Percentiles rank a stretch among this genome's conserved stretches.
Evolutionary conservation across 2,329 filamentous ascomycete genomes (phyloP).

Genomic region (Elsinoe arachidis): DNA sequence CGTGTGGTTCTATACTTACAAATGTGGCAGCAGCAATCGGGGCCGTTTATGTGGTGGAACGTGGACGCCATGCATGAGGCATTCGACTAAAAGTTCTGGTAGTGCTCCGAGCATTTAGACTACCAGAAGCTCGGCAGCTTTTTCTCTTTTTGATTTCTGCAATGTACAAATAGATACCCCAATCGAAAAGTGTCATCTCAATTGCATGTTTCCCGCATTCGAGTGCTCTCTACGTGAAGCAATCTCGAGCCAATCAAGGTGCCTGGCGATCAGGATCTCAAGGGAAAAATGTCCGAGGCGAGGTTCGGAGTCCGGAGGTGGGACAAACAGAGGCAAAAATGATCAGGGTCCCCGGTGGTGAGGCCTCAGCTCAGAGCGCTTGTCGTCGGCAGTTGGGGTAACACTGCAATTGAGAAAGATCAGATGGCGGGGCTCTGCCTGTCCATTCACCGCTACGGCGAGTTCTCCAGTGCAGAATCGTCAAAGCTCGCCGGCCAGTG

Average conservation of each 20-base stretch:
- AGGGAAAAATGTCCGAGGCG: slow-evolving; percentile 2
- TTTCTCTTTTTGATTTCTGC: no score
- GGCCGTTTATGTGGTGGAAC: slow-evolving; percentile 38
- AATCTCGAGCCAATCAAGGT: neutral
- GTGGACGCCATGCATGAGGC: slow-evolving; percentile 21
- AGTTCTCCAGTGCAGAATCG: neutral
- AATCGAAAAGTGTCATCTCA: no score
- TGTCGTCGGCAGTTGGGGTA: slow-evolving; percentile 9
- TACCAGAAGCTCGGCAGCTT: no score
- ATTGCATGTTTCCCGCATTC: neutral
- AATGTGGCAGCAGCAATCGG: slow-evolving; percentile 24
- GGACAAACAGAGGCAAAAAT: neutral
- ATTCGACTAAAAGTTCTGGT: neutral
- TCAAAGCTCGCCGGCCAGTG: slow-evolving; percentile 8
- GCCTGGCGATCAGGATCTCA: slow-evolving; percentile 2
- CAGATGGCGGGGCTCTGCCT: slow-evolving; percentile 3
- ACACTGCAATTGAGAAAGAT: neutral
- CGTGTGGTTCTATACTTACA: neutral
- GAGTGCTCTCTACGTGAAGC: neutral
- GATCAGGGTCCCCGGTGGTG: slow-evolving; percentile 1
- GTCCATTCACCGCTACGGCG: slow-evolving; percentile 10
- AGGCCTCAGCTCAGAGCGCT: neutral
- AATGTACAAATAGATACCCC: no score
- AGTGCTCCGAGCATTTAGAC: no score
- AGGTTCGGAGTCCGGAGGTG: slow-evolving; percentile 10